Percentiles rank a stretch among this genome's conserved stretches.
Evolutionary conservation across 2,329 filamentous ascomycete genomes (phyloP).

Genomic region (Fusarium secorum): DNA sequence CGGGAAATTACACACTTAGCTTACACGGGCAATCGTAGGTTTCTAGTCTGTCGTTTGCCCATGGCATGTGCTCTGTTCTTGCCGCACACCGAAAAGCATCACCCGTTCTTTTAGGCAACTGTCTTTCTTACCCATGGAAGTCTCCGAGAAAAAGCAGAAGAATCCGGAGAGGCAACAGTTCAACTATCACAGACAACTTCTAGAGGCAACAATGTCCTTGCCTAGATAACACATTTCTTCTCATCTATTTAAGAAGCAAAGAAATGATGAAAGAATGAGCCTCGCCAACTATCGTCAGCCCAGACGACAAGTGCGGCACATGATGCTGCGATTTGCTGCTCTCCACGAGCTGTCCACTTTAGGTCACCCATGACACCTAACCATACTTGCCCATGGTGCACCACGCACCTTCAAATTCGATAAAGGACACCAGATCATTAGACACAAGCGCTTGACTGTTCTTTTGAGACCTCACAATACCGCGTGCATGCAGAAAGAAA

Average conservation of each 20-base stretch:
- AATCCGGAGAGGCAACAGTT: neutral
- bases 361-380: neutral
- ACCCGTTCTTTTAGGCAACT: neutral
- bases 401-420: slow-evolving; percentile 7
- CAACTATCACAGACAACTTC: neutral
- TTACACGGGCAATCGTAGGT: neutral
- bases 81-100: neutral
- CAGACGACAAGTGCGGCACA: slow-evolving; percentile 21
- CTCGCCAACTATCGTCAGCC: slow-evolving; percentile 8
- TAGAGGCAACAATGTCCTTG: neutral
- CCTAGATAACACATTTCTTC: neutral
- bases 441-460: slow-evolving; percentile 17
- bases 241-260: neutral
- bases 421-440: slow-evolving; percentile 22
- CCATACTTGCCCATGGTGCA: neutral
- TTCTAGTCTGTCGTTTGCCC: slow-evolving; percentile 8
- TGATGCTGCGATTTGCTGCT: slow-evolving; percentile 21
- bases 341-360: slow-evolving; percentile 9
- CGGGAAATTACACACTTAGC: neutral
- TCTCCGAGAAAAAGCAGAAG: neutral
- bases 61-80: slow-evolving; percentile 11
- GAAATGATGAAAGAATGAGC: neutral
- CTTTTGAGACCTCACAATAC: neutral
- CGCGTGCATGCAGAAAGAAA: neutral
- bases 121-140: neutral